Percentiles rank a stretch among this genome's conserved stretches.
Evolutionary conservation across 148 eudicot genomes (phyloP).

Genomic region (Vaccinium darrowii): DNA sequence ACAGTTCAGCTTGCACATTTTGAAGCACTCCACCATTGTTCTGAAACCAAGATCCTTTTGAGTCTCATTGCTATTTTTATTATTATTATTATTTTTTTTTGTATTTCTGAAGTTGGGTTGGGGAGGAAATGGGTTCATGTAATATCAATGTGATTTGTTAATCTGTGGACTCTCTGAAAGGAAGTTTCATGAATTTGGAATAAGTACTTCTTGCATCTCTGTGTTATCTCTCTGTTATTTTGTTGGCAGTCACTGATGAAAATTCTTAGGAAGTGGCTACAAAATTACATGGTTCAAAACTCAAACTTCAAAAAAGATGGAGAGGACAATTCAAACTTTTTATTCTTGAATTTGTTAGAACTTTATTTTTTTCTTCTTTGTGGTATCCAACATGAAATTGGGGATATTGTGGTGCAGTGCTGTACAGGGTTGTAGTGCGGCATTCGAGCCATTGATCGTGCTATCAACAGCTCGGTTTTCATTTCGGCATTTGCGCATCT

Average conservation of each 20-base stretch:
- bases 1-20: constrained; percentile 63
- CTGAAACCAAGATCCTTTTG: constrained; percentile 48
- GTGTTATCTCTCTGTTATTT: neutral
- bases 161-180: constrained; percentile 6
- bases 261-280: neutral
- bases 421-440: too few relatives aligned
- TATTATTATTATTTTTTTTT: too few relatives aligned
- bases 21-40: constrained; percentile 62
- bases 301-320: too few relatives aligned
- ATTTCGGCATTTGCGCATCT: too few relatives aligned
- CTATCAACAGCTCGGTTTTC: too few relatives aligned
- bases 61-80: neutral
- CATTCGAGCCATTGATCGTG: too few relatives aligned
- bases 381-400: too few relatives aligned
- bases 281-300: neutral
- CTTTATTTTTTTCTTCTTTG: too few relatives aligned
- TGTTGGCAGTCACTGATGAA: neutral
- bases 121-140: neutral
- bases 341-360: too few relatives aligned
- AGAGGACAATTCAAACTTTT: too few relatives aligned
- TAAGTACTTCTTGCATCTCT: neutral
- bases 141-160: neutral
- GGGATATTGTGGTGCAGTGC: too few relatives aligned
- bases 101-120: neutral
- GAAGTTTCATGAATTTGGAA: neutral